phyloP scores from a whole-genome alignment of 106 monocot species.

The Posidonia australis region DNA sequence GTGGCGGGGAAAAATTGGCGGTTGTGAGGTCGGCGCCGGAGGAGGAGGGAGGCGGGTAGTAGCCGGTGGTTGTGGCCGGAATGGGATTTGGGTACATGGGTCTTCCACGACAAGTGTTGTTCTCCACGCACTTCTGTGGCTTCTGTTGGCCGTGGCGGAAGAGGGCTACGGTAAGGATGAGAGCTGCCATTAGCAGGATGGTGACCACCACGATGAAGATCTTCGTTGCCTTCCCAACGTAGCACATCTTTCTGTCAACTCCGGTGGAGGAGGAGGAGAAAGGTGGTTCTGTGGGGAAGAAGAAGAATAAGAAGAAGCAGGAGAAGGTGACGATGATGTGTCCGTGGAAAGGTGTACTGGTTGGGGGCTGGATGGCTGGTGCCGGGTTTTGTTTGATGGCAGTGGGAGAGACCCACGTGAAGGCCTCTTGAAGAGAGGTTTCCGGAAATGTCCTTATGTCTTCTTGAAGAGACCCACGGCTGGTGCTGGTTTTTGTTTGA shows the following conservation, averaged over 20 bases:
- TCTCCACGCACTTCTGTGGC: neutral
- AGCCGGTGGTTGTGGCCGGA: constrained; percentile 5
- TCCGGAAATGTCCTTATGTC: too few species aligned
- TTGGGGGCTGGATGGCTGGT: constrained; percentile 19
- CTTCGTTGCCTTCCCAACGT: constrained; percentile 90
- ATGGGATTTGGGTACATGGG: constrained; percentile 12
- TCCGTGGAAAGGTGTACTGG: too few species aligned
- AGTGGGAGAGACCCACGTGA: too few species aligned
- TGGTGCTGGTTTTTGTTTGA: too few species aligned
- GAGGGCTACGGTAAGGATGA: constrained; percentile 51
- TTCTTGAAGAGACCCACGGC: too few species aligned
- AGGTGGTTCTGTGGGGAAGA: too few species aligned
- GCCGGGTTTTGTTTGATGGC: constrained; percentile 32
- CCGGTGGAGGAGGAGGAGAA: too few species aligned
- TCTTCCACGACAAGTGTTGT: neutral
- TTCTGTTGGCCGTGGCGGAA: constrained; percentile 22
- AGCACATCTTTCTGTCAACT: constrained; percentile 25
- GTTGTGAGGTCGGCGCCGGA: neutral
- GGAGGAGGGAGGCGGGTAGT: constrained; percentile 5
- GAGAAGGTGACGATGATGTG: too few species aligned
- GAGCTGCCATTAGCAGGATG: constrained; percentile 25
- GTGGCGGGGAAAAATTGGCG: neutral
- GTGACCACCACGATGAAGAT: constrained; percentile 72
- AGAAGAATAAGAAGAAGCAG: too few species aligned
- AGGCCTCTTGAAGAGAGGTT: too few species aligned